These are phyloP conservation scores for Lichtheimia ornata DNA, from an alignment of 371 early-diverging fungal species.

Conservation along the genomic window DNA sequence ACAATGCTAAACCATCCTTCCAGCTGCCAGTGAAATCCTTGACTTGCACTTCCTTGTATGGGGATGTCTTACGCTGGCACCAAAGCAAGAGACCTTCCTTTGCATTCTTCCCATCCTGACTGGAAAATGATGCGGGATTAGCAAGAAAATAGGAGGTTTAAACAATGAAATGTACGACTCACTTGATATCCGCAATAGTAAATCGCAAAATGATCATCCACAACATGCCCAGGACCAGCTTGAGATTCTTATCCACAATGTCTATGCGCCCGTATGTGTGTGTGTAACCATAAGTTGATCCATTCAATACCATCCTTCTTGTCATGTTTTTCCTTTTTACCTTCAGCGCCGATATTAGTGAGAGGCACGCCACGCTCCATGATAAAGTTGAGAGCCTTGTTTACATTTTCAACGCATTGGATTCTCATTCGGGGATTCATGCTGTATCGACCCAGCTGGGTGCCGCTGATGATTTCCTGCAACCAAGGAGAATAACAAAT, in stretches of 20 bases:
- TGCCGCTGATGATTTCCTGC: constrained; percentile 85
- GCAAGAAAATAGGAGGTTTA: no score
- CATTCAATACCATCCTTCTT: background rate
- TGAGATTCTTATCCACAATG: constrained; percentile 93
- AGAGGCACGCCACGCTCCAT: constrained; percentile 81
- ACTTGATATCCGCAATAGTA: constrained; percentile 90
- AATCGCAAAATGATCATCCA: constrained; percentile 98
- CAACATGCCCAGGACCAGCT: constrained; percentile 95
- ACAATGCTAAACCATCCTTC: constrained; percentile 95
- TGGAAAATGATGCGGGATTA: constrained; percentile 15
- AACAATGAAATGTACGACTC: constrained; percentile 7
- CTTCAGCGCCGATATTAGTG: constrained; percentile 94
- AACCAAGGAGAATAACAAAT: constrained; percentile 6
- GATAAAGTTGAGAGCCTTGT: constrained; percentile 92
- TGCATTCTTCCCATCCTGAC: constrained; percentile 92
- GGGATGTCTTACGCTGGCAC: constrained; percentile 94
- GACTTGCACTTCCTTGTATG: constrained; percentile 83
- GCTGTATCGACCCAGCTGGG: constrained; percentile 79
- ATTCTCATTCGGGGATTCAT: constrained; percentile 87
- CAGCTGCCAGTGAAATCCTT: constrained; percentile 89
- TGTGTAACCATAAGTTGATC: background rate
- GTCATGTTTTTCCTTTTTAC: constrained; percentile 24
- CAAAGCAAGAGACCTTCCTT: constrained; percentile 92
- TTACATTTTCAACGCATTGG: constrained; percentile 96
- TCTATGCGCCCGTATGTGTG: constrained; percentile 61